Percentiles rank a stretch among this genome's conserved stretches.
phyloP scores from a whole-genome alignment of 2,329 filamentous ascomycete species.

The Cytospora leucostoma region DNA sequence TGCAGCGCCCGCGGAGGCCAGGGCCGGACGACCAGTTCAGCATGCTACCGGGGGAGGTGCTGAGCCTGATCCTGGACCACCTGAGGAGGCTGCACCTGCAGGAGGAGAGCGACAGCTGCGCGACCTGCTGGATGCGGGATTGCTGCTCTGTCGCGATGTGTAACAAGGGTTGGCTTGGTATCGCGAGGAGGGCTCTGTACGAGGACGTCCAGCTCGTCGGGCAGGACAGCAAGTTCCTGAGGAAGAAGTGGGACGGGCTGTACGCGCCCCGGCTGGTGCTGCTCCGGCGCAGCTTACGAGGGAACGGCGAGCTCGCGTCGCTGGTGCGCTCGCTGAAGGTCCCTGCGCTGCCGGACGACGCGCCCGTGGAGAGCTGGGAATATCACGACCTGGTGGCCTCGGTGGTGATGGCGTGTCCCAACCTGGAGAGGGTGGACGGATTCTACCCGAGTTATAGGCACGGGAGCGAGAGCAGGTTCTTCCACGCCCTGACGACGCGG shows the following conservation, averaged over 20 bases:
- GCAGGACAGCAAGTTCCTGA: constrained; percentile 55
- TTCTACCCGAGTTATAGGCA: constrained; percentile 57
- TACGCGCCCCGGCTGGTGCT: constrained; percentile 57
- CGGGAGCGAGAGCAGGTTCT: constrained; percentile 53
- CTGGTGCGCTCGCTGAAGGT: constrained; percentile 61
- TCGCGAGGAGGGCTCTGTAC: constrained; percentile 56
- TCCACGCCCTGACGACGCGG: constrained; percentile 61
- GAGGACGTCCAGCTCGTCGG: constrained; percentile 61
- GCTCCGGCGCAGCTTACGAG: constrained; percentile 58
- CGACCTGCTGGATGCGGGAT: constrained; percentile 68
- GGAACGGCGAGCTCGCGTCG: constrained; percentile 53
- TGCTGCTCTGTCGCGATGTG: constrained; percentile 52
- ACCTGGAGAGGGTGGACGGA: constrained; percentile 60
- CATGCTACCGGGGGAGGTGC: constrained; percentile 59
- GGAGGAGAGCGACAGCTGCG: constrained; percentile 53
- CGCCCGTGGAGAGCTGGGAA: constrained; percentile 44
- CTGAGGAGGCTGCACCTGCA: constrained; percentile 55
- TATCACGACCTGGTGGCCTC: constrained; percentile 62
- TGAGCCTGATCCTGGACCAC: constrained; percentile 57
- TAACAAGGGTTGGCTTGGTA: constrained; percentile 54
- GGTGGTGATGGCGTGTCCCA: constrained; percentile 65
- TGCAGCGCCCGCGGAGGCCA: constrained; percentile 34
- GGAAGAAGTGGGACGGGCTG: constrained; percentile 58
- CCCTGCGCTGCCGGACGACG: constrained; percentile 44
- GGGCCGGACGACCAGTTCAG: constrained; percentile 55